A percentile compares a stretch with the other conserved stretches of the same genome.
Evolutionary conservation across 1,284 basidiomycete species (phyloP).

Genomic region (Athelia sp.): DNA sequence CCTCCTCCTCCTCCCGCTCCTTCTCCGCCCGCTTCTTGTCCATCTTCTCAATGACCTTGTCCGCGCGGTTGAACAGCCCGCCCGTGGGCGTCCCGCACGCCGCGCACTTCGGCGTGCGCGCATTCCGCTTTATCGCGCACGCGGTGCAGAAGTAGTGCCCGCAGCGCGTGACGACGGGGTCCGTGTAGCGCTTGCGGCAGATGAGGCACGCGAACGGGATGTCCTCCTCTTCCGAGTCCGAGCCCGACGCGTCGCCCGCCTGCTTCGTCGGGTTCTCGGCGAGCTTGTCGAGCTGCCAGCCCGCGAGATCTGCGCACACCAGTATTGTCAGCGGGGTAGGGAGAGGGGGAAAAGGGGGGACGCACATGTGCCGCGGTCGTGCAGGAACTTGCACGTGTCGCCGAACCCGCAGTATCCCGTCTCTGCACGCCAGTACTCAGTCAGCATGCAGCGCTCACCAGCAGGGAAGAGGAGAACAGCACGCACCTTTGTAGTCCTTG

Average conservation of each 20-base stretch:
- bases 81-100: constrained; percentile 92
- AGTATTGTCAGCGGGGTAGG: constrained; percentile 11
- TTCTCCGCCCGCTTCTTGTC: constrained; percentile 54
- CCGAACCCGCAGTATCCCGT: constrained; percentile 99
- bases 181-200: constrained; percentile 91
- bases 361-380: constrained; percentile 83
- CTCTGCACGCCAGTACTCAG: constrained; percentile 46
- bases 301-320: constrained; percentile 76
- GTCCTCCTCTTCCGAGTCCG: constrained; percentile 77
- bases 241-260: constrained; percentile 53
- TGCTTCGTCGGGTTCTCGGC: constrained; percentile 63
- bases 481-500: constrained; percentile 96
- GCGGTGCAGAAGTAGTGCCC: constrained; percentile 96
- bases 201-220: constrained; percentile 97
- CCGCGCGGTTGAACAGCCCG: constrained; percentile 92
- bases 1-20: constrained; percentile 40
- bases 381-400: constrained; percentile 96
- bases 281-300: constrained; percentile 95
- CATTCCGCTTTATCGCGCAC: constrained; percentile 91
- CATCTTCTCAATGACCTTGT: constrained; percentile 77
- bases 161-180: constrained; percentile 94
- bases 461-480: constrained; percentile 2
- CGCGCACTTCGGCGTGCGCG: constrained; percentile 92
- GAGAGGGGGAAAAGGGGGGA: constrained; percentile 16
- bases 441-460: constrained; percentile 11